Evolutionary conservation across 2,329 filamentous ascomycete species (phyloP), one percentile per base, ranked within the genome.

Genomic region (Sphaerulina musiva): DNA sequence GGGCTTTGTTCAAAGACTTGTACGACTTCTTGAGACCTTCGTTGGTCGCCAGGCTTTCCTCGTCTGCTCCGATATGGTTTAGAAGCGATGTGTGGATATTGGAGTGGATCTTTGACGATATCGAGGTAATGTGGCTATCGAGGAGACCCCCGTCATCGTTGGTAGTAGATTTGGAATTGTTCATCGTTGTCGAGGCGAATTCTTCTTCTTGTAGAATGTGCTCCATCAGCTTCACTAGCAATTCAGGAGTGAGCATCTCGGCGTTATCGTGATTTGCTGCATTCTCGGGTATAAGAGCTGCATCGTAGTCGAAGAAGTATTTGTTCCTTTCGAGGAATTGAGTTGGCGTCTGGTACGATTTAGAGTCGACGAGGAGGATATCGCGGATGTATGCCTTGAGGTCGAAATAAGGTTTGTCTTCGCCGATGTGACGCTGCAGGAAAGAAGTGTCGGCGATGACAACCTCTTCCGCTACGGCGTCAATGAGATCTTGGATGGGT

Each of bases 251-350:
- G 5, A 29, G 6, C 1, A 29, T 29, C 26, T 29, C 26, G 29
- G 48, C 40, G 20, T 59, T 46, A 14, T 51, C 39, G 45, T 59
- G 48, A n/a, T 34, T 17, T 12, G 49, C 51, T 36, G 51, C 45
- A 17, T 34, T 32, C n/a, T 26, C 39, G 45, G 61, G 57, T 4
- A 59, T 52, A 26, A 61, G 42, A 4, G 48, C 45, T 3, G 54
- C 9, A 14, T 65, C 59, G 55, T 58, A 66, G 42, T 54, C 52
- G 60, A 86, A 85, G 69, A 87, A 81, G 63, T 81, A 80, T 29
- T 70, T 66, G 65, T 83, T 81, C 34, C 78, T 75, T 32, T 75
- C 64, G 6, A 81, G 69, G 66, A 84, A 87, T 17, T 80, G 73
- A 3, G 69, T 57, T 0, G 81, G 74, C 12, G 74, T 81, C 14